These are phyloP conservation scores for Rutstroemia sydowiana DNA, from an alignment of 2,329 filamentous ascomycete genomes.

Conservation along the genomic window DNA sequence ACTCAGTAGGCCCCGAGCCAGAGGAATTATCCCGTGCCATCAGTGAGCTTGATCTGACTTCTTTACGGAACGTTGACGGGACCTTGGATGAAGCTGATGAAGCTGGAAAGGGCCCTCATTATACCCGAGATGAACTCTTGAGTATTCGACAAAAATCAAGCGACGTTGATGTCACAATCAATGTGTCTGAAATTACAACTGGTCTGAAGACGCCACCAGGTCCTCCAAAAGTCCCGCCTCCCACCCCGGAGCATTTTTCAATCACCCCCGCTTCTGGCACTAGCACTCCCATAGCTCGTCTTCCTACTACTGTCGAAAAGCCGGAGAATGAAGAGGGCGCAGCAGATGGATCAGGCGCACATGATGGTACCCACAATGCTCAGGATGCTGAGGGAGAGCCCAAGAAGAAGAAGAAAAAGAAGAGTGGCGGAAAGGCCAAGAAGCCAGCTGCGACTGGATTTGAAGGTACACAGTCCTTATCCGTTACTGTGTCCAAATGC, in stretches of 20 bases:
- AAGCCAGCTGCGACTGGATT: constrained; percentile 51
- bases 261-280: neutral
- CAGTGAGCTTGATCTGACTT: constrained; percentile 21
- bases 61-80: constrained; percentile 9
- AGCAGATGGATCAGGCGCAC: neutral
- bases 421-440: constrained; percentile 29
- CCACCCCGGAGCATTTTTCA: constrained; percentile 7
- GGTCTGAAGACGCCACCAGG: constrained; percentile 8
- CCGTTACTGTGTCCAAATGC: neutral
- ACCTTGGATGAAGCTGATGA: constrained; percentile 3
- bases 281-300: constrained; percentile 1
- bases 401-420: constrained; percentile 39
- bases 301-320: neutral
- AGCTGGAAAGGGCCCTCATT: constrained; percentile 7
- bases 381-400: neutral
- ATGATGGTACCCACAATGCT: constrained; percentile 14
- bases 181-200: constrained; percentile 1
- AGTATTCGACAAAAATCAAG: constrained; percentile 8
- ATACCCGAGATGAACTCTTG: constrained; percentile 19
- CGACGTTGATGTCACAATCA: neutral
- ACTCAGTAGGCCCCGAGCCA: constrained; percentile 9
- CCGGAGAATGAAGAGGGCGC: neutral
- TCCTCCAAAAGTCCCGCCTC: constrained; percentile 8
- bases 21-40: constrained; percentile 21
- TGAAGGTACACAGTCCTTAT: constrained; percentile 42